Evolutionary conservation across 768 basidiomycete genomes (phyloP).

Genomic region (Boletus subparvulus): DNA sequence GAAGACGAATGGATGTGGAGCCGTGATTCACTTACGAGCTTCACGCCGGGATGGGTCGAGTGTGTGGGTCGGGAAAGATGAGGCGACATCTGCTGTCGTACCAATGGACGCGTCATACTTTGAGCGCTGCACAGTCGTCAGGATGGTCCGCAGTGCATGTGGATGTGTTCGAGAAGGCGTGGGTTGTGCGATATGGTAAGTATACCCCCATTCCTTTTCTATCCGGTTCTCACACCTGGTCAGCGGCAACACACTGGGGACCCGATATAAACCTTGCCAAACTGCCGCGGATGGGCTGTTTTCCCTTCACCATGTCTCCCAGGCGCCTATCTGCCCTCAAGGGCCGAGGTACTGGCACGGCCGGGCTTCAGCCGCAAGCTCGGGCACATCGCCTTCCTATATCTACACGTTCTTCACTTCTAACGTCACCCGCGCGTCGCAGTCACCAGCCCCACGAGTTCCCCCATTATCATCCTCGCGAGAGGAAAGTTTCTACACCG

Average conservation of each 20-base stretch:
- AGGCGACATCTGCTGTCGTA: slow-evolving; percentile 53
- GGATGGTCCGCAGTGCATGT: slow-evolving; percentile 55
- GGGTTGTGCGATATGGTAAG: slow-evolving; percentile 61
- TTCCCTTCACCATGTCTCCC: slow-evolving; percentile 20
- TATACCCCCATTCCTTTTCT: slow-evolving; percentile 1
- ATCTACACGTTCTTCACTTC: slow-evolving; percentile 51
- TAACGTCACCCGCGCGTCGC: slow-evolving; percentile 39
- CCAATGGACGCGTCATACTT: slow-evolving; percentile 60
- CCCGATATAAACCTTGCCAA: slow-evolving; percentile 59
- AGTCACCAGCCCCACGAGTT: slow-evolving; percentile 4
- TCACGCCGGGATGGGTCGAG: slow-evolving; percentile 50
- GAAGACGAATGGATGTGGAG: slow-evolving; percentile 59
- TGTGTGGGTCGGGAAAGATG: slow-evolving; percentile 58
- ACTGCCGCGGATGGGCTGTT: slow-evolving; percentile 51
- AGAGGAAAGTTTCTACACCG: slow-evolving; percentile 22
- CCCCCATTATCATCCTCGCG: background rate
- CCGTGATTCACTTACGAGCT: slow-evolving; percentile 56
- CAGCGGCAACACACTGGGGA: slow-evolving; percentile 67
- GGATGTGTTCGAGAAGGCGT: slow-evolving; percentile 69
- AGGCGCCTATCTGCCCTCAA: slow-evolving; percentile 36
- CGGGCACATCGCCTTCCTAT: slow-evolving; percentile 20
- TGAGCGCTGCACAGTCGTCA: slow-evolving; percentile 46
- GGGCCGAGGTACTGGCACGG: slow-evolving; percentile 45
- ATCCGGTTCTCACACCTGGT: slow-evolving; percentile 9
- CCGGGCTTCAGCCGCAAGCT: slow-evolving; percentile 12